Percentiles rank a stretch among this genome's conserved stretches.
These are phyloP conservation scores for Parietichytrium sp. DNA, from an alignment of 108 stramenopile species.

Conservation along the genomic window DNA sequence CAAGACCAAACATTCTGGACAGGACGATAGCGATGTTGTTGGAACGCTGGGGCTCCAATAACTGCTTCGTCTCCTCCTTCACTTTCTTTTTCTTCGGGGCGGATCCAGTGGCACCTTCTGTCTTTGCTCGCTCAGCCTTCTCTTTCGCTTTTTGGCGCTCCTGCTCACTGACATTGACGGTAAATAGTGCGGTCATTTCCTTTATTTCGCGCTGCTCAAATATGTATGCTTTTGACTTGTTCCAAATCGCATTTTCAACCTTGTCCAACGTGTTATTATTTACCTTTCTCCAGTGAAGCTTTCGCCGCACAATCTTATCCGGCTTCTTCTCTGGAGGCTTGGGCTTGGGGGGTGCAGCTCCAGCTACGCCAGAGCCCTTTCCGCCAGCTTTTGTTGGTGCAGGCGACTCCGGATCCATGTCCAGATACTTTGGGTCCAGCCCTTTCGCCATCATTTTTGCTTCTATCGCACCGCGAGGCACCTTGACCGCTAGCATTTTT, in stretches of 20 bases:
- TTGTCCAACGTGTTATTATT: not conserved
- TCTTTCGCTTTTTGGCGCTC: slow-evolving; percentile 19
- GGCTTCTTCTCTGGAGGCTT: slow-evolving; percentile 29
- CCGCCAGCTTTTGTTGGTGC: not conserved
- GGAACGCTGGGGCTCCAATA: slow-evolving; percentile 4
- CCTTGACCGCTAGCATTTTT: slow-evolving; percentile 35
- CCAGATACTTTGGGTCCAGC: not conserved
- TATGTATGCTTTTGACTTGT: not conserved
- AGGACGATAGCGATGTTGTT: slow-evolving; percentile 33
- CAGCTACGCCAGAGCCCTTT: not conserved
- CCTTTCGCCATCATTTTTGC: slow-evolving; percentile 31
- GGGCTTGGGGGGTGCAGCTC: not conserved
- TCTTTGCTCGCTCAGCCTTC: slow-evolving; percentile 22
- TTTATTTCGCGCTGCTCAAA: slow-evolving; percentile 37
- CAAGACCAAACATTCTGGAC: slow-evolving; percentile 9
- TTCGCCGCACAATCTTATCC: slow-evolving; percentile 1
- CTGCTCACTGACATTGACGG: not conserved
- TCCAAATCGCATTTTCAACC: not conserved
- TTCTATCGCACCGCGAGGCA: slow-evolving; percentile 6
- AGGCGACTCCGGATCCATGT: slow-evolving; percentile 16
- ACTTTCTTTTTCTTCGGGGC: slow-evolving; percentile 3
- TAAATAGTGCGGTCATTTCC: not conserved
- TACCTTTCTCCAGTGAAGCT: slow-evolving; percentile 26
- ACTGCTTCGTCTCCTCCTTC: slow-evolving; percentile 35
- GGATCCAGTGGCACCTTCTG: not conserved